Conservation (phyloP, 805 yeast species). For the Barnettozyma sp. region DNA sequence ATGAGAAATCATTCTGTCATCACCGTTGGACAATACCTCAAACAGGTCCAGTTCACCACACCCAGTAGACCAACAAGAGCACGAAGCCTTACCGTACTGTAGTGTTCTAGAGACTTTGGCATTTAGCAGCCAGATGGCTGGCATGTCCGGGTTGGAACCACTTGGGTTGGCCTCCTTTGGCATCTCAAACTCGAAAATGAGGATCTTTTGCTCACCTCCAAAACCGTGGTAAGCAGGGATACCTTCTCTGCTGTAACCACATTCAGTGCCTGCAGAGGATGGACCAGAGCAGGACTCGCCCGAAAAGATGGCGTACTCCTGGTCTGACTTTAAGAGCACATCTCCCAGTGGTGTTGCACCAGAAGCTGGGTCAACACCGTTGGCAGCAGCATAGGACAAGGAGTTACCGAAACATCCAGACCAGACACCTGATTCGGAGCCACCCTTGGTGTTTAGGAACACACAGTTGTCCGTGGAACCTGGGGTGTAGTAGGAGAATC, state of each 20-base stretch:
- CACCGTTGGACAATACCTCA: constrained; percentile 77
- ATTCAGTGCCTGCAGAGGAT: constrained; percentile 32
- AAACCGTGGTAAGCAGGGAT: constrained; percentile 95
- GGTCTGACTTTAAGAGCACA: constrained; percentile 61
- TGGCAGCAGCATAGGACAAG: constrained; percentile 71
- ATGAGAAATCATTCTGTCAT: constrained; percentile 68
- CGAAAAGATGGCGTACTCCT: constrained; percentile 79
- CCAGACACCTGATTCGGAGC: constrained; percentile 82
- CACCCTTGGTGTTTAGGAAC: constrained; percentile 87
- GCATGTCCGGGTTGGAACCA: constrained; percentile 81
- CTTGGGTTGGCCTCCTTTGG: constrained; percentile 52
- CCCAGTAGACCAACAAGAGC: constrained; percentile 96
- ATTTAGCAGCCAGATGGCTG: constrained; percentile 94
- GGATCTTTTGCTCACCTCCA: constrained; percentile 75
- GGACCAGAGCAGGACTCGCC: constrained; percentile 48
- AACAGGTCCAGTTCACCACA: constrained; percentile 97
- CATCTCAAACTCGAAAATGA: constrained; percentile 92
- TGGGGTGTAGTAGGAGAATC: constrained; percentile 69
- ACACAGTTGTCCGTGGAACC: constrained; percentile 66
- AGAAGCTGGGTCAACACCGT: constrained; percentile 69
- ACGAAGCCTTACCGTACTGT: constrained; percentile 78
- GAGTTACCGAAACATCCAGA: constrained; percentile 87
- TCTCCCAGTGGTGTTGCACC: constrained; percentile 63
- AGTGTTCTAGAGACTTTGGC: constrained; percentile 95
- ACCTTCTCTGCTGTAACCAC: constrained; percentile 82